Conservation (phyloP, 257 asterid genomes). For the Solanum gracilifrons region DNA sequence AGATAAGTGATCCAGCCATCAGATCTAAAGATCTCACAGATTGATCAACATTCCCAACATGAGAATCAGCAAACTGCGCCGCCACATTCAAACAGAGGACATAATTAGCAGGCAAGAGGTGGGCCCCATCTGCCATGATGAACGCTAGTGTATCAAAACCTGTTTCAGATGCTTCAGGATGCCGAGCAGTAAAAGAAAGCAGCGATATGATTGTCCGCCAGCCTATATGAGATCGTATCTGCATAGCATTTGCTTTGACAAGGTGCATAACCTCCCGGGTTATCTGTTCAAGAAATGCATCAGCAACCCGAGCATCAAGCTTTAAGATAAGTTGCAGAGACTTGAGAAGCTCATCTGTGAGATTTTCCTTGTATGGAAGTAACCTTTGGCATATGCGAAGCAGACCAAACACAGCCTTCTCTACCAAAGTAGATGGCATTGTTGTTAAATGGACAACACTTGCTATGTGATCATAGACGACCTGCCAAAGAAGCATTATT, state of each 20-base stretch:
- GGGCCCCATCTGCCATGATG: conserved; percentile 80
- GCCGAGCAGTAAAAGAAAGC: conserved; percentile 81
- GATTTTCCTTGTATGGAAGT: conserved; percentile 87
- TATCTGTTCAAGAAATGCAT: conserved; percentile 84
- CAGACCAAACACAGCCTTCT: conserved; percentile 90
- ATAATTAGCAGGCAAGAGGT: conserved; percentile 71
- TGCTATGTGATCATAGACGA: conserved; percentile 71
- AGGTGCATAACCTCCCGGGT: conserved; percentile 81
- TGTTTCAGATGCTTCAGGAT: conserved; percentile 88
- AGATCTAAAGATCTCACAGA: conserved; percentile 65
- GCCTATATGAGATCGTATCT: conserved; percentile 78
- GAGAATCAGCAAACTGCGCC: conserved; percentile 81
- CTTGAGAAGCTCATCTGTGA: conserved; percentile 79
- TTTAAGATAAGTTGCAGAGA: conserved; percentile 74
- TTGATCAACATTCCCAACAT: conserved; percentile 60
- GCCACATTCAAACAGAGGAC: conserved; percentile 74
- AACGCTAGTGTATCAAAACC: conserved; percentile 72
- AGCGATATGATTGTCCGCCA: conserved; percentile 82
- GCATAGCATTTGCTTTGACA: conserved; percentile 80
- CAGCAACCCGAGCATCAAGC: conserved; percentile 95
- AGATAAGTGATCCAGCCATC: conserved; percentile 74
- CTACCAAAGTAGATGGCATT: conserved; percentile 82
- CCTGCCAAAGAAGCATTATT: conserved; percentile 79
- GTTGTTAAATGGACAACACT: conserved; percentile 64
- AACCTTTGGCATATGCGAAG: conserved; percentile 80